Conservation (phyloP, 179 eudicot species). For the Silene noctiflora region DNA sequence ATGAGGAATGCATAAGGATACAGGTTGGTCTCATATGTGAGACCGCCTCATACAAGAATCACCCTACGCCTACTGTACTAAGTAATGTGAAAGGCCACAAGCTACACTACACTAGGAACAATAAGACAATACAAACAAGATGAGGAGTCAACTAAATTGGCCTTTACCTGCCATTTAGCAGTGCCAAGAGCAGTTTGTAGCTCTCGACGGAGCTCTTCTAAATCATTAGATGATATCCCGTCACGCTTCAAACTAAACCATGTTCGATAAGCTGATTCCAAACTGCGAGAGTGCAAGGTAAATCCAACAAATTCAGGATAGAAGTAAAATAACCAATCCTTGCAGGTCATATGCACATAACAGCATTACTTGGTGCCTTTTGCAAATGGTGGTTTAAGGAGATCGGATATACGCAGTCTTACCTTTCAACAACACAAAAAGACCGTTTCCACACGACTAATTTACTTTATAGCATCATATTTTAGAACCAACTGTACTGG, state of each 20-base stretch:
- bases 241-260: constrained; percentile 66
- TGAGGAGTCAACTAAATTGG: not conserved
- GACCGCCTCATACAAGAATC: too few relatives aligned
- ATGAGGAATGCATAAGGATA: too few relatives aligned
- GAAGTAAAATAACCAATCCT: not conserved
- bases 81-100: not conserved
- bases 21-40: too few relatives aligned
- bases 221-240: constrained; percentile 30
- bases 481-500: not conserved
- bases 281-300: constrained; percentile 22
- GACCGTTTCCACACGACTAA: too few relatives aligned
- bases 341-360: not conserved
- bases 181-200: constrained; percentile 86
- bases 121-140: not conserved
- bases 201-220: constrained; percentile 62
- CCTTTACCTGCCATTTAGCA: constrained; percentile 94
- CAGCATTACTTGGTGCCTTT: too few relatives aligned
- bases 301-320: not conserved
- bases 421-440: too few relatives aligned
- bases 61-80: not conserved
- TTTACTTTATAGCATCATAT: too few relatives aligned
- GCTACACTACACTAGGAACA: not conserved
- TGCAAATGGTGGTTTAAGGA: too few relatives aligned
- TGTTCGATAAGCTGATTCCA: constrained; percentile 75
- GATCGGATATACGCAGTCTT: not conserved